A percentile compares a stretch with the other conserved stretches of the same genome.
Conservation (phyloP, 148 eudicot species). For the Gaultheria prostrata region DNA sequence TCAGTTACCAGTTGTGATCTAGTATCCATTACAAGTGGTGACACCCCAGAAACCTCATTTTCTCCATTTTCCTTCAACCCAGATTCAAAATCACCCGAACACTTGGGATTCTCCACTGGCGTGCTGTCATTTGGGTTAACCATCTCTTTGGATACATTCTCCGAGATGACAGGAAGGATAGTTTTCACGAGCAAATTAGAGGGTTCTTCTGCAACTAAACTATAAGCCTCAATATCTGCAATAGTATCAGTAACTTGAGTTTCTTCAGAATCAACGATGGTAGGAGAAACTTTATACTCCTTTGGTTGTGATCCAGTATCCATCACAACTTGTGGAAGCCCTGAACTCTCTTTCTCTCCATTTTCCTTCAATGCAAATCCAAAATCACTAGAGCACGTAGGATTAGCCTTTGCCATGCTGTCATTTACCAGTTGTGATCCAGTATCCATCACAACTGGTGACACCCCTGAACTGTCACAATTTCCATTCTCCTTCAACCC, state of each 20-base stretch:
- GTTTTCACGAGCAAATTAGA: constrained; percentile 15
- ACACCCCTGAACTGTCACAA: constrained; percentile 11
- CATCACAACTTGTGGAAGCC: constrained; percentile 10
- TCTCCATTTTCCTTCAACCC: constrained; percentile 21
- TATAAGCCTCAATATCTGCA: constrained; percentile 16
- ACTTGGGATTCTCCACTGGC: background rate
- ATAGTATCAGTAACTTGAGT: constrained; percentile 21
- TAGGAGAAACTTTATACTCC: constrained; percentile 14
- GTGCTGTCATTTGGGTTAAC: constrained; percentile 6
- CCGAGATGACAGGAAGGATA: background rate
- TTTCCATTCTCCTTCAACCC: constrained; percentile 20
- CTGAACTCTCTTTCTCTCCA: constrained; percentile 19
- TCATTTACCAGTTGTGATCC: background rate
- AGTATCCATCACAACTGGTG: background rate
- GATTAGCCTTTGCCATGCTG: too few species aligned
- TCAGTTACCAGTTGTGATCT: constrained; percentile 5
- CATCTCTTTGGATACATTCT: constrained; percentile 11
- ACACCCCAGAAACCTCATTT: constrained; percentile 14
- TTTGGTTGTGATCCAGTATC: constrained; percentile 18
- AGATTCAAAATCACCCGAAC: constrained; percentile 4
- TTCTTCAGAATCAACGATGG: constrained; percentile 4
- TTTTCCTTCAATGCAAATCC: constrained; percentile 16
- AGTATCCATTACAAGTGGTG: background rate
- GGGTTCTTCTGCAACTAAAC: constrained; percentile 16
- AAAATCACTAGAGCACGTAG: background rate